phyloP scores from a whole-genome alignment of 148 eudicot species.

The Pharnaceum exiguum region DNA sequence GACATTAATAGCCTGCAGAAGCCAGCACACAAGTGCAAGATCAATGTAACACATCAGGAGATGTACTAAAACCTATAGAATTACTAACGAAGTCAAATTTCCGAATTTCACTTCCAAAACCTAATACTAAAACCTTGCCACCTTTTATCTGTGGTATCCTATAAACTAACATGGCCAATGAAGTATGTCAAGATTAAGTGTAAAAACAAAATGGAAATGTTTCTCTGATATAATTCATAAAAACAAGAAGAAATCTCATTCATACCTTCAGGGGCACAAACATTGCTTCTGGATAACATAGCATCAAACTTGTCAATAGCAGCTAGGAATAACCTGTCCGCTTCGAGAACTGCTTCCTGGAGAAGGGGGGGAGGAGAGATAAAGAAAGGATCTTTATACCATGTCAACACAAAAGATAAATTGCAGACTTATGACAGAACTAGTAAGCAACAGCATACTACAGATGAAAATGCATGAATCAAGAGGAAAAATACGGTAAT shows the following conservation, averaged over 20 bases:
- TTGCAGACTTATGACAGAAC: not conserved
- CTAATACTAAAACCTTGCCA: too few species aligned
- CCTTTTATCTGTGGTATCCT: too few species aligned
- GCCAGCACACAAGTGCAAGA: too few species aligned
- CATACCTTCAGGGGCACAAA: slow-evolving; percentile 83
- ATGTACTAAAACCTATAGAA: too few species aligned
- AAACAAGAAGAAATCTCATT: not conserved
- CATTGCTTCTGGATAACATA: slow-evolving; percentile 86
- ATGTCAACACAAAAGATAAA: not conserved
- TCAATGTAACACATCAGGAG: too few species aligned
- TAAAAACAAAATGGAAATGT: not conserved
- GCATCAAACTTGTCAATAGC: slow-evolving; percentile 97
- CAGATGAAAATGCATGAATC: not conserved
- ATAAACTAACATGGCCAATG: too few species aligned
- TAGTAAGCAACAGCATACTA: not conserved
- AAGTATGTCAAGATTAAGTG: not conserved
- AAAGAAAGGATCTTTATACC: slow-evolving; percentile 1
- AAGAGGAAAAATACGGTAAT: not conserved
- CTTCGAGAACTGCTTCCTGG: slow-evolving; percentile 87
- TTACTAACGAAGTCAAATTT: too few species aligned
- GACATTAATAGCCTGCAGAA: too few species aligned
- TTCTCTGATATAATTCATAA: not conserved
- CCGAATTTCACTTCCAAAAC: too few species aligned
- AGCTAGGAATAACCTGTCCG: slow-evolving; percentile 88
- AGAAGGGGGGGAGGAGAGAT: slow-evolving; percentile 4